Base-by-base conservation (phyloP, 2,329 filamentous ascomycete species). In the Fusarium liriodendri region DNA sequence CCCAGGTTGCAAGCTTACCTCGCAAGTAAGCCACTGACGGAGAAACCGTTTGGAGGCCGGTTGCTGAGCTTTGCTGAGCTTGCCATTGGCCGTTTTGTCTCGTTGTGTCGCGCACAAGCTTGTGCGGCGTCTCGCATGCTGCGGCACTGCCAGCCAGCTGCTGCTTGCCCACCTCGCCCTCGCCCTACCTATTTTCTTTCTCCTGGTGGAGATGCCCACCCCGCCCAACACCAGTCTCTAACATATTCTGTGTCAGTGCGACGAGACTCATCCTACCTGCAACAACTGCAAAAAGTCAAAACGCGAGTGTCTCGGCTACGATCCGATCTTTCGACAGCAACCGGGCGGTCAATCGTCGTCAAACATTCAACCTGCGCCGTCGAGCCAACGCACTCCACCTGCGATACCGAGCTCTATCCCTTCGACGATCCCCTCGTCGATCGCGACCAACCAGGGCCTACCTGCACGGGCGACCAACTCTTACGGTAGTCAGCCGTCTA, bases 201-300 rank as follows among this genome's bases (percentile, higher is more conserved):
- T 67, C 52, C 52, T 62, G 64, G 74, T 76, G 74, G 75, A 73
- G 74, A 66, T 73, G 70, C 57, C 66, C 55, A 67, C 64, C 74
- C 68, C 65, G 61, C 68, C 62, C 68, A 62, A 67, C 64, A 71
- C 61, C 55, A 32, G 66, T 62, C 71, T 77, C 77, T 81, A 78
- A 79, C 76, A 70, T 76, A 57, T 61, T 74, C 69, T 76, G 22
- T 75, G 72, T 70, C 77, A 76, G 97, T 99, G 97, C 85, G 97
- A 98, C 89, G 97, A 99, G 87, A 92, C 91, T 70, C 95, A 98
- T 83, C 97, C 97, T 25, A 92, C 93, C 69, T 99, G 97, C 87
- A 92, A 95, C 85, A 95, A 97, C 81, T 97, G 94, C 85, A 92
- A 93, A 80, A 97, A 97, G 83, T 95, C 93, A 76, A 97, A 96